Base-by-base conservation (phyloP, 257 asterid genomes). In the Solanum sejunctum region DNA sequence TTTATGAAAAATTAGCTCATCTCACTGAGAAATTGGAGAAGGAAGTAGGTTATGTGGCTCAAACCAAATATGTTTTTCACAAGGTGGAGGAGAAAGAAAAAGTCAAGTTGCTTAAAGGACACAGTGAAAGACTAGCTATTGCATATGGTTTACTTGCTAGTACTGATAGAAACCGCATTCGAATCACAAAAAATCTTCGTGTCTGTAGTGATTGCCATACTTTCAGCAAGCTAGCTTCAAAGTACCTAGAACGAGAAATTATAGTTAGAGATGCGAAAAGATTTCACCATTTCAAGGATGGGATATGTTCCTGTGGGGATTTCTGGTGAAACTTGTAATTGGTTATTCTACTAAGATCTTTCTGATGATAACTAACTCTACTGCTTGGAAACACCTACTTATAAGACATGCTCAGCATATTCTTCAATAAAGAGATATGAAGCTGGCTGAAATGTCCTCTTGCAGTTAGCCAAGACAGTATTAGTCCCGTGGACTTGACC, bases 231-330 rank as follows among this genome's bases (percentile, higher is more conserved):
- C 92, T 93, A 18, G 49, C 91, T 45, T 94, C 98, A 0, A 89
- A 88, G 89, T 70, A 84, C 84, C 88, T 85, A 79, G 88, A 86
- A 13, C 89, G 92, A 20, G 94, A 94, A 18, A 91, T 94, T 56
- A 90, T 94, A 36, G 93, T 93, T 11, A 90, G 98, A 84, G 98
- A 95, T 87, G 91, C 93, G 77, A 93, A 89, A 51, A 88, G 99
- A 87, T 94, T 93, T 89, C 97, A 95, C 86, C 96, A 88, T 81
- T 95, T 95, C 85, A 89, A 84, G 88, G 87, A 90, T 84, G 99
- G 97, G n/a, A 85, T 86, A 67, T 95, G 98, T 88, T 95, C 99
- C 2, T 94, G 98, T 86, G 92, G 93, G 71, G 97, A 93, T 91
- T 91, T 93, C 88, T 95, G 99, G 99, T 95, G 87, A 89, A 80